Percentiles rank a stretch among this genome's conserved stretches.
These are phyloP conservation scores for Arabidopsis hybrid DNA, from an alignment of 441 rosid species.

Conservation along the genomic window DNA sequence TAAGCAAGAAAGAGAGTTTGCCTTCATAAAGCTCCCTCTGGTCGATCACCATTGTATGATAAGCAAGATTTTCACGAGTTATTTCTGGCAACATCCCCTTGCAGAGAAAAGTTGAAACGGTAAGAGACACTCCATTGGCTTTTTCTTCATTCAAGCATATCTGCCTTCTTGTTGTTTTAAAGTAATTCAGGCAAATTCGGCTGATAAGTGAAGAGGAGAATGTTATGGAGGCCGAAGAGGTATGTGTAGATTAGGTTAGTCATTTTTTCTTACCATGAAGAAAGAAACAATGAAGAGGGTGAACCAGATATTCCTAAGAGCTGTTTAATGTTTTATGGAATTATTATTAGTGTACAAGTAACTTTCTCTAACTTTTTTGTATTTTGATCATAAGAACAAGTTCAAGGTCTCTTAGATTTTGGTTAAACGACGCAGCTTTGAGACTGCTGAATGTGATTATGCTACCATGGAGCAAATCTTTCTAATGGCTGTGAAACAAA, in stretches of 20 bases:
- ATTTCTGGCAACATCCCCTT: conserved; percentile 52
- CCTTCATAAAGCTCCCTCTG: conserved; percentile 43
- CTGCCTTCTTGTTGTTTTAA: conserved; percentile 40
- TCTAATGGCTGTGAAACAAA: not conserved
- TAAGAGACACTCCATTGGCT: conserved; percentile 38
- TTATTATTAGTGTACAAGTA: conserved; percentile 38
- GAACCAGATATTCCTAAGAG: conserved; percentile 39
- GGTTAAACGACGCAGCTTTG: conserved; percentile 37
- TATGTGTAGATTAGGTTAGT: conserved; percentile 48
- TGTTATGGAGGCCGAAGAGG: conserved; percentile 41
- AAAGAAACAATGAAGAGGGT: conserved; percentile 42
- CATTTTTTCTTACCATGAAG: conserved; percentile 43
- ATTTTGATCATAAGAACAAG: conserved; percentile 19
- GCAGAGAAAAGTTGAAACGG: conserved; percentile 31
- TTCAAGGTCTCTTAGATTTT: conserved; percentile 42
- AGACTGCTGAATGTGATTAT: conserved; percentile 23
- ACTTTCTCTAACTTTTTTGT: conserved; percentile 40
- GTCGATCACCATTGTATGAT: conserved; percentile 57
- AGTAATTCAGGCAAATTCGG: conserved; percentile 39
- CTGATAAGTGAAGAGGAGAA: conserved; percentile 32
- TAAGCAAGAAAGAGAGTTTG: conserved; percentile 49
- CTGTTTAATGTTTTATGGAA: conserved; percentile 38
- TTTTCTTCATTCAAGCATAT: conserved; percentile 38
- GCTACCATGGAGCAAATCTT: conserved; percentile 5
- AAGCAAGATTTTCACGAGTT: conserved; percentile 54